Evolutionary conservation across 1,284 basidiomycete species (phyloP).

Genomic region (Moesziomyces parantarcticus): DNA sequence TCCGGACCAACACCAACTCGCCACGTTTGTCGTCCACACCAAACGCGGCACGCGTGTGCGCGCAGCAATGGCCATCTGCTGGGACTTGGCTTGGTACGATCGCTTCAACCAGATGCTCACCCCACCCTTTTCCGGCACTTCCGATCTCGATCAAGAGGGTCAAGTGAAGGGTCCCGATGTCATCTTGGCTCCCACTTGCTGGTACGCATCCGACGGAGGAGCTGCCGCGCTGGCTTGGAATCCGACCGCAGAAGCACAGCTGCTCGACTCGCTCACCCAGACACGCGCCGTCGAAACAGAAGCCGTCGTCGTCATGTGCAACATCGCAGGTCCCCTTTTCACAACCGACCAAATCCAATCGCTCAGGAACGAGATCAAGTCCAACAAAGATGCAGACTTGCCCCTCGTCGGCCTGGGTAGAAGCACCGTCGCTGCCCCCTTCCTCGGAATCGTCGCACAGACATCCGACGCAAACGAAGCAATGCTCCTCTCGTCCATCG

Average conservation of each 20-base stretch:
- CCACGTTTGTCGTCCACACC: slow-evolving; percentile 58
- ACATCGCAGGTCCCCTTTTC: slow-evolving; percentile 57
- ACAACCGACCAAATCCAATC: slow-evolving; percentile 10
- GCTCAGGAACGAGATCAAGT: slow-evolving; percentile 3
- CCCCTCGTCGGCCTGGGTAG: slow-evolving; percentile 55
- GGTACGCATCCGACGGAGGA: slow-evolving; percentile 64
- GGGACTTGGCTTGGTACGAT: slow-evolving; percentile 64
- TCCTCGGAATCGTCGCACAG: slow-evolving; percentile 52
- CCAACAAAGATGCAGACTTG: slow-evolving; percentile 20
- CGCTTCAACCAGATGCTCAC: slow-evolving; percentile 55
- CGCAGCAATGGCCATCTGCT: slow-evolving; percentile 62
- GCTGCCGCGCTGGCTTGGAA: slow-evolving; percentile 57
- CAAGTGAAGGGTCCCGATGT: slow-evolving; percentile 59
- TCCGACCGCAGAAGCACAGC: slow-evolving; percentile 46
- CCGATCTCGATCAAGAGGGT: slow-evolving; percentile 35
- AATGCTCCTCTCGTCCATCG: slow-evolving; percentile 52
- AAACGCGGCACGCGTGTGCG: slow-evolving; percentile 51
- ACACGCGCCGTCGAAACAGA: slow-evolving; percentile 62
- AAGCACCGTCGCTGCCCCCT: slow-evolving; percentile 57
- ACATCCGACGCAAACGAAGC: slow-evolving; percentile 48
- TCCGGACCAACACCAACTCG: slow-evolving; percentile 36
- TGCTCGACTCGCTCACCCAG: slow-evolving; percentile 53
- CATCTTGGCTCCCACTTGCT: slow-evolving; percentile 65
- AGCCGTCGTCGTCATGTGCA: slow-evolving; percentile 61
- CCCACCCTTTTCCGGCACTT: slow-evolving; percentile 12